These are phyloP conservation scores for Ustilago crameri DNA, from an alignment of 1,284 basidiomycete genomes.

Conservation along the genomic window DNA sequence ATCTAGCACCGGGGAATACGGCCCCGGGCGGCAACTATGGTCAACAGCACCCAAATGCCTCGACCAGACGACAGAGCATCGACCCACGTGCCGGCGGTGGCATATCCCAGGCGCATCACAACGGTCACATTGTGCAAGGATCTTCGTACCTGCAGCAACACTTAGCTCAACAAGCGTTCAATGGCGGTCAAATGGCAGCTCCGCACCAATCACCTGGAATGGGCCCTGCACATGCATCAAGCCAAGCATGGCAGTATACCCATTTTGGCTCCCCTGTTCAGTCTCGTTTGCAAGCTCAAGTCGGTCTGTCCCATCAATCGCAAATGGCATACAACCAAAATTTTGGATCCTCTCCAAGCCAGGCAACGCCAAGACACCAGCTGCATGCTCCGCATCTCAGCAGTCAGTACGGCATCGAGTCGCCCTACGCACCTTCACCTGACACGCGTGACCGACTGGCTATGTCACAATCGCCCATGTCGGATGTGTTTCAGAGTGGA, in stretches of 20 bases:
- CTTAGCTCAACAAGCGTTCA: conserved; percentile 12
- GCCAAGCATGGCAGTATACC: conserved; percentile 7
- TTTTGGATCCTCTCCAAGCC: conserved; percentile 7
- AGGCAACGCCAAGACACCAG: conserved; percentile 15
- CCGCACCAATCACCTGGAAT: not conserved
- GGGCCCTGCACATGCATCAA: conserved; percentile 1
- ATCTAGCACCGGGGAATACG: not conserved
- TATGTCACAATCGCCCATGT: conserved; percentile 41
- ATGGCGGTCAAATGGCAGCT: not conserved
- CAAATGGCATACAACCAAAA: conserved; percentile 12
- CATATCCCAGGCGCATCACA: conserved; percentile 3
- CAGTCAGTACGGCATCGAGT: conserved; percentile 14
- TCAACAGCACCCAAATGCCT: not conserved
- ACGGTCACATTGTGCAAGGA: conserved; percentile 2
- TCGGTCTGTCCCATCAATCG: conserved; percentile 15
- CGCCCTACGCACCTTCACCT: conserved; percentile 24
- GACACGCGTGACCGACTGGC: conserved; percentile 29
- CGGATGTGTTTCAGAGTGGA: conserved; percentile 33
- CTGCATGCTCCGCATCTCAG: conserved; percentile 11
- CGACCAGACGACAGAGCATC: conserved; percentile 4
- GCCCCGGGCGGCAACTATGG: not conserved
- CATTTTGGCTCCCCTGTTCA: conserved; percentile 7
- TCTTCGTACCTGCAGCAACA: conserved; percentile 8
- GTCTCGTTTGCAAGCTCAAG: conserved; percentile 5
- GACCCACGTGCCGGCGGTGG: not conserved